Conservation (phyloP, 1,139 yeast genomes). For the Scheffersomyces illinoinensis region DNA sequence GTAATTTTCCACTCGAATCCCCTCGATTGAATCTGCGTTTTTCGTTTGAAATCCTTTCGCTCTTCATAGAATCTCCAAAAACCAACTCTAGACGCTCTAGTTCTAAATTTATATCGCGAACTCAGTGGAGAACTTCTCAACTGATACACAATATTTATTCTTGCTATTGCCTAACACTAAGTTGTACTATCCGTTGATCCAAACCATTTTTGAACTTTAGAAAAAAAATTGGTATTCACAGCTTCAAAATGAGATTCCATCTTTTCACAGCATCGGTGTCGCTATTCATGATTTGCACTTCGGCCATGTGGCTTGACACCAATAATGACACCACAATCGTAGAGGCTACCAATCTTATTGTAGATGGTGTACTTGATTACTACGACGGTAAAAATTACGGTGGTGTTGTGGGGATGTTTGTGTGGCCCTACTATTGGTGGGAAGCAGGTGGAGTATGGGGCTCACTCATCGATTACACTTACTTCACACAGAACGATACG, state of each 20-base stretch:
- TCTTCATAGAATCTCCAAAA: background rate
- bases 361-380: constrained; percentile 69
- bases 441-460: constrained; percentile 92
- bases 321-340: constrained; percentile 38
- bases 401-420: constrained; percentile 76
- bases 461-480: constrained; percentile 66
- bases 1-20: background rate
- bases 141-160: background rate
- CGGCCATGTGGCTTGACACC: constrained; percentile 36
- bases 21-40: background rate
- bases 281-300: constrained; percentile 4
- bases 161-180: background rate
- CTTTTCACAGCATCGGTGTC: constrained; percentile 2
- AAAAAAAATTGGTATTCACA: background rate
- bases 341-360: constrained; percentile 57
- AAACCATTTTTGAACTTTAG: background rate
- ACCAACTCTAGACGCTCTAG: background rate
- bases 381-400: constrained; percentile 67
- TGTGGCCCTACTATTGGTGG: constrained; percentile 89
- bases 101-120: background rate
- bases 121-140: background rate
- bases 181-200: background rate
- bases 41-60: background rate
- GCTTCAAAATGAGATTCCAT: constrained; percentile 5
- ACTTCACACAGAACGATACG: constrained; percentile 62